Evolutionary conservation across 1,139 yeast genomes (phyloP).

Genomic region (Kodamaea arcana): DNA sequence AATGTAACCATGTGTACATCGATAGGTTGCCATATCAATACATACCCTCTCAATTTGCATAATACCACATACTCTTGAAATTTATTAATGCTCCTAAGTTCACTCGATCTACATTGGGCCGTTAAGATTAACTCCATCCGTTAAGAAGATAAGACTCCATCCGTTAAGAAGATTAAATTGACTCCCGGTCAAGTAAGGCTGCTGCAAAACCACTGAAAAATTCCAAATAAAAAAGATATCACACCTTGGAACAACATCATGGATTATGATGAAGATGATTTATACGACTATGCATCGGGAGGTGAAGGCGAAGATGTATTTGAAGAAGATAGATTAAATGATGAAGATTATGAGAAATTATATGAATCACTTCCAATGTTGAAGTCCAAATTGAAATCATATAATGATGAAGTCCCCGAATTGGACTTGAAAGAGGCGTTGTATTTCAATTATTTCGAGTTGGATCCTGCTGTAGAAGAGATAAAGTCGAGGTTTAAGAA

Average conservation of each 20-base stretch:
- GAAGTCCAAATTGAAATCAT: constrained; percentile 30
- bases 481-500: constrained; percentile 43
- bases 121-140: too few species aligned
- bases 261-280: constrained; percentile 24
- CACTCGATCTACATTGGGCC: too few species aligned
- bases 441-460: constrained; percentile 56
- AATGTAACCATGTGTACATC: too few species aligned
- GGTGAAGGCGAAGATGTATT: constrained; percentile 30
- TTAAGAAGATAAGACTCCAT: too few species aligned
- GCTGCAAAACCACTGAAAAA: too few species aligned
- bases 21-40: too few species aligned
- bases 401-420: constrained; percentile 47
- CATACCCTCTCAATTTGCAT: too few species aligned
- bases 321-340: constrained; percentile 40
- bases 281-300: constrained; percentile 43
- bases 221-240: too few species aligned
- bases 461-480: constrained; percentile 51
- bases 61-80: too few species aligned
- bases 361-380: constrained; percentile 39
- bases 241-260: constrained; percentile 6
- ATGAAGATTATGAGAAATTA: constrained; percentile 49
- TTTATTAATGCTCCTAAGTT: too few species aligned
- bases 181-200: too few species aligned
- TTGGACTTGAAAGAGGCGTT: constrained; percentile 55
- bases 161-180: too few species aligned